Percentiles rank a stretch among this genome's conserved stretches.
Evolutionary conservation across 1,284 basidiomycete species (phyloP).

Genomic region (Ceratobasidium sp.): DNA sequence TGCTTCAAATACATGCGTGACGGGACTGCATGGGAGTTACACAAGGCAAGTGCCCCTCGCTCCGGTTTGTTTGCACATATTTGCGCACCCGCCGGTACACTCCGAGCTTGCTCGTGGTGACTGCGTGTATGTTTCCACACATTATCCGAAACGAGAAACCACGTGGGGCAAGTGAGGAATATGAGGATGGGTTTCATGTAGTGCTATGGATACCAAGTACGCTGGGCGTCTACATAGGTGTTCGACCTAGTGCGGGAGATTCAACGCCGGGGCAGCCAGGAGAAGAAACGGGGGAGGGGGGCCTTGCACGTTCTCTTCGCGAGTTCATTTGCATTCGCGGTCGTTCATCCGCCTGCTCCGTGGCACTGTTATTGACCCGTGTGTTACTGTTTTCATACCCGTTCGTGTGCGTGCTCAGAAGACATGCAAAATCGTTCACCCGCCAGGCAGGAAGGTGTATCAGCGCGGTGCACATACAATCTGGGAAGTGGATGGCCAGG

Average conservation of each 20-base stretch:
- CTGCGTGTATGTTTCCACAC: constrained; percentile 22
- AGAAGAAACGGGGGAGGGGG: neutral
- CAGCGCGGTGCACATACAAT: constrained; percentile 90
- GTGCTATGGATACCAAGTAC: constrained; percentile 29
- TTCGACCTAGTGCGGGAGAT: neutral
- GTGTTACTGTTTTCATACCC: constrained; percentile 9
- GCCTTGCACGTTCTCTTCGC: constrained; percentile 31
- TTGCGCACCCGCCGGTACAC: constrained; percentile 5
- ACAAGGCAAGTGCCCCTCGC: constrained; percentile 67
- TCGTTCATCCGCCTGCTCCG: constrained; percentile 3
- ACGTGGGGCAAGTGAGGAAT: neutral
- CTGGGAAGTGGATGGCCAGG: constrained; percentile 94
- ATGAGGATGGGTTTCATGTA: constrained; percentile 21
- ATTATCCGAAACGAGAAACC: constrained; percentile 1
- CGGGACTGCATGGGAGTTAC: constrained; percentile 75
- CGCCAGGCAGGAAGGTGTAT: constrained; percentile 93
- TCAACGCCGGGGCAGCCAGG: neutral
- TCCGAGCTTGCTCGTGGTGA: constrained; percentile 16
- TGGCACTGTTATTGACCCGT: constrained; percentile 14
- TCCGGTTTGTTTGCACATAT: constrained; percentile 9
- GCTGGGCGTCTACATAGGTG: constrained; percentile 7
- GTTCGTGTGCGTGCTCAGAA: constrained; percentile 63
- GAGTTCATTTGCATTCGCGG: constrained; percentile 10
- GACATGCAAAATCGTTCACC: constrained; percentile 77
- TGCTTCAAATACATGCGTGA: constrained; percentile 98